Evolutionary conservation across 208 protist genomes (phyloP).

Genomic region (Leptomonas seymouri): DNA sequence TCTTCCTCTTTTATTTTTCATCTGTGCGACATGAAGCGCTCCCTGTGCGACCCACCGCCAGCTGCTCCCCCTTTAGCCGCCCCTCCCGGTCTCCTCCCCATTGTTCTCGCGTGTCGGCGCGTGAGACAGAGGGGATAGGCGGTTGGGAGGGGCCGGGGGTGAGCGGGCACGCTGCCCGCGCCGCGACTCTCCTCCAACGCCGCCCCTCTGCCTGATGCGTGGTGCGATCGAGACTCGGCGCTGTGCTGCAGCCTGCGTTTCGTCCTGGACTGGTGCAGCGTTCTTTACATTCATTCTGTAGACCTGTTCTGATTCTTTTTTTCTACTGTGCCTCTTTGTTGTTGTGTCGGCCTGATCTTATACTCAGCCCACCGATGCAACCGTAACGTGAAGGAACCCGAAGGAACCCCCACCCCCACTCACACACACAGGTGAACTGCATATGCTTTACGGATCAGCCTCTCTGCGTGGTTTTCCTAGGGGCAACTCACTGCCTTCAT

Average conservation of each 20-base stretch:
- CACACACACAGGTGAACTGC: too few species aligned
- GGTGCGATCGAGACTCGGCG: conserved; percentile 21
- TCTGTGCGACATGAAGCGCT: conserved; percentile 5
- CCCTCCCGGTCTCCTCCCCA: too few species aligned
- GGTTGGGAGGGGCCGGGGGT: background rate
- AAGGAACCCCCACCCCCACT: too few species aligned
- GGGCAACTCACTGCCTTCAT: too few species aligned
- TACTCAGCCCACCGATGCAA: too few species aligned
- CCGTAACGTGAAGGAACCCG: too few species aligned
- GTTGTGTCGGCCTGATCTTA: too few species aligned
- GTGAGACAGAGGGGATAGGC: background rate
- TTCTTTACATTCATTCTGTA: background rate
- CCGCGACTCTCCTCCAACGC: conserved; percentile 21
- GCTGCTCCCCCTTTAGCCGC: background rate
- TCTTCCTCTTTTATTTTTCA: conserved; percentile 1
- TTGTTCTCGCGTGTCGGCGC: background rate
- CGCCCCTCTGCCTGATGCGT: background rate
- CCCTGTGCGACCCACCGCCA: conserved; percentile 19
- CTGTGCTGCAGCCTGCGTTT: background rate
- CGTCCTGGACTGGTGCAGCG: conserved; percentile 1
- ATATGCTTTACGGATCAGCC: too few species aligned
- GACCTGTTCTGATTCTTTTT: background rate
- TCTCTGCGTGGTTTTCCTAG: too few species aligned
- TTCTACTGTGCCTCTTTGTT: too few species aligned
- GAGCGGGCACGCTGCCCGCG: conserved; percentile 10